Conservation (phyloP, 371 early-diverging fungal species). For the Circinella umbellata region DNA sequence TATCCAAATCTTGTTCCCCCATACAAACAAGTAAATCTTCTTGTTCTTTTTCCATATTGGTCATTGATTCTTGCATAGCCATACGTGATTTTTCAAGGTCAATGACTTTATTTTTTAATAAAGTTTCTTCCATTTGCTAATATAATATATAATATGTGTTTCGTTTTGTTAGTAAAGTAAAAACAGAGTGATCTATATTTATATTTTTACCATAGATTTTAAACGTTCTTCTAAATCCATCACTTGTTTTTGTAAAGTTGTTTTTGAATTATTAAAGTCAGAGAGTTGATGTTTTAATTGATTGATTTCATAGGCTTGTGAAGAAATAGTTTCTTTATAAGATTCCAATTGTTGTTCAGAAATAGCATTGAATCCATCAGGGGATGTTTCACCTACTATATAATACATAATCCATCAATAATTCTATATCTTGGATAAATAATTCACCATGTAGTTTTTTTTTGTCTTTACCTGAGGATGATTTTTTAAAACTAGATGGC, state of each 20-base stretch:
- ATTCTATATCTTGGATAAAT: too few relatives aligned
- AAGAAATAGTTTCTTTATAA: slow-evolving; percentile 49
- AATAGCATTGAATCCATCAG: slow-evolving; percentile 16
- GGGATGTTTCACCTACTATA: slow-evolving; percentile 1
- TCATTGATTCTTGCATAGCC: slow-evolving; percentile 9
- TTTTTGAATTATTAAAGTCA: slow-evolving; percentile 18
- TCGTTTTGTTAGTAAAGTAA: too few relatives aligned
- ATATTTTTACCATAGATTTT: slow-evolving; percentile 24
- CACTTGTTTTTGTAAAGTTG: slow-evolving; percentile 26
- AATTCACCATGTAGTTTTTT: not conserved
- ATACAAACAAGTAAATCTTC: slow-evolving; percentile 90
- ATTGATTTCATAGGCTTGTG: slow-evolving; percentile 47
- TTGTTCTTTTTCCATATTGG: slow-evolving; percentile 77
- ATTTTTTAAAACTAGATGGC: slow-evolving; percentile 32
- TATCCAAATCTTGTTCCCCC: slow-evolving; percentile 80
- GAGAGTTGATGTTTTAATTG: slow-evolving; percentile 29
- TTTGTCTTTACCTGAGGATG: not conserved
- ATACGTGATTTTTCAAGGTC: slow-evolving; percentile 49
- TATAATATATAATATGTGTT: not conserved
- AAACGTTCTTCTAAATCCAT: slow-evolving; percentile 29
- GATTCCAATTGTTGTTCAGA: slow-evolving; percentile 44
- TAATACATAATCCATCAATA: too few relatives aligned
- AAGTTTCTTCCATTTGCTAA: slow-evolving; percentile 15
- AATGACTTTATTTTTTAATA: slow-evolving; percentile 12
- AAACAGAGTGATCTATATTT: too few relatives aligned